Conservation (phyloP, 2,329 filamentous ascomycete genomes). For the Paradendryphiella salina region DNA sequence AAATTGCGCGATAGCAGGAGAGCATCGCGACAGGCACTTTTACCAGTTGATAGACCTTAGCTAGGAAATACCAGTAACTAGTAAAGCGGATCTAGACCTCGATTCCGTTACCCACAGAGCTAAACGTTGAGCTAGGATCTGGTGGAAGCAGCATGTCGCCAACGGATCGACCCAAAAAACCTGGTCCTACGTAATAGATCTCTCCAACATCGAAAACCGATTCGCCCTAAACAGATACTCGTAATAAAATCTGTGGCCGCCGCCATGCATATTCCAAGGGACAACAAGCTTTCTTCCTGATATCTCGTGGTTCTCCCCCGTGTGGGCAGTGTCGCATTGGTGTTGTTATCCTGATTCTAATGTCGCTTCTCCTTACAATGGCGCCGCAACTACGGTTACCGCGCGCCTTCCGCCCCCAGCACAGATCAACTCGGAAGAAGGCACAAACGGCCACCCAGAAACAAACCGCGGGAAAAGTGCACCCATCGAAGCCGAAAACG, state of each 20-base stretch:
- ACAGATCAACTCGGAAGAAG: constrained; percentile 15
- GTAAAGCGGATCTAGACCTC: not conserved
- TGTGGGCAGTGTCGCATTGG: not conserved
- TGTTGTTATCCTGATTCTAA: not conserved
- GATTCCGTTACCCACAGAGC: not conserved
- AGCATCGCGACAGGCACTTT: not conserved
- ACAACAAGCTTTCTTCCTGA: constrained; percentile 5
- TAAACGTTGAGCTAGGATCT: constrained; percentile 2
- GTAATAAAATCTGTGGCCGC: constrained; percentile 5
- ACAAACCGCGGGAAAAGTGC: constrained; percentile 10
- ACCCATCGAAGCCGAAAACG: constrained; percentile 13
- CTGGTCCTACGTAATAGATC: constrained; percentile 13
- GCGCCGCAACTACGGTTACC: constrained; percentile 7
- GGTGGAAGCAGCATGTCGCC: constrained; percentile 10
- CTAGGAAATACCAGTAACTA: not conserved
- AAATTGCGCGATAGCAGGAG: not conserved
- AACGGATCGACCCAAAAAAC: constrained; percentile 6
- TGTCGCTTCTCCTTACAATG: not conserved
- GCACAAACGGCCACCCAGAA: constrained; percentile 12
- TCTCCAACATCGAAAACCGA: not conserved
- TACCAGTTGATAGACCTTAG: not conserved
- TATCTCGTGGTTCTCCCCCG: not conserved
- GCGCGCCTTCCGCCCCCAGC: constrained; percentile 16
- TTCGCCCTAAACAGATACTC: not conserved
- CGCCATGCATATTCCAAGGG: constrained; percentile 7